Conservation (phyloP, 345 rosid genomes). For the Eucalyptus rudis region DNA sequence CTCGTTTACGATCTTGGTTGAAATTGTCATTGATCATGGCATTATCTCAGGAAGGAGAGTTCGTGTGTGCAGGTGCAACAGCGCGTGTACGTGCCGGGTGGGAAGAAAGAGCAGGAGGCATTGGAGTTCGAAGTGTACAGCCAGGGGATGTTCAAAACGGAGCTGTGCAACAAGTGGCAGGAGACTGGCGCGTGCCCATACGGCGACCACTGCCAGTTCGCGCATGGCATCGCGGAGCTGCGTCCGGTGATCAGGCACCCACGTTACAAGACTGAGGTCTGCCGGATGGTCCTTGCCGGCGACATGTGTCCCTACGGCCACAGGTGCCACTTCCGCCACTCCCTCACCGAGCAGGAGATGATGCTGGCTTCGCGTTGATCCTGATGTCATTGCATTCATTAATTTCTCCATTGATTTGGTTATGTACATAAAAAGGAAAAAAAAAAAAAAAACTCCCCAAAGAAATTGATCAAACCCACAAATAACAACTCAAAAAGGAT, state of each 20-base stretch:
- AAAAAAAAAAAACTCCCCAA: background rate
- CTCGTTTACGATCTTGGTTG: background rate
- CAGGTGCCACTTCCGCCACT: constrained; percentile 93
- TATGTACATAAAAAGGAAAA: background rate
- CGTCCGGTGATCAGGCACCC: constrained; percentile 91
- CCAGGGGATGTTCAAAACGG: constrained; percentile 87
- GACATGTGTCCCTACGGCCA: constrained; percentile 78
- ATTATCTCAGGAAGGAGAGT: background rate
- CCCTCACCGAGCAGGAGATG: constrained; percentile 68
- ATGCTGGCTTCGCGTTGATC: constrained; percentile 9
- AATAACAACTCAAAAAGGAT: background rate
- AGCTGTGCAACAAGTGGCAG: constrained; percentile 97
- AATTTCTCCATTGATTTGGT: background rate
- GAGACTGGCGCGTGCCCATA: constrained; percentile 84
- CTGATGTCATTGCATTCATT: background rate
- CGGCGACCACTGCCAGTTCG: constrained; percentile 69
- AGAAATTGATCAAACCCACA: background rate
- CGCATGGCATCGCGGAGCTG: constrained; percentile 80
- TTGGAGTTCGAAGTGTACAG: constrained; percentile 55
- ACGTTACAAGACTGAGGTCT: constrained; percentile 77
- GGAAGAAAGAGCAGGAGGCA: constrained; percentile 36
- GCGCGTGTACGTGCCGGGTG: constrained; percentile 20
- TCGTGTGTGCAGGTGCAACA: constrained; percentile 6
- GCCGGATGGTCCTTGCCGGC: constrained; percentile 66
- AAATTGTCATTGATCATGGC: background rate